A percentile compares a stretch with the other conserved stretches of the same genome.
These are phyloP conservation scores for Gastrolobium bilobum DNA, from an alignment of 306 rosid genomes.

Conservation along the genomic window DNA sequence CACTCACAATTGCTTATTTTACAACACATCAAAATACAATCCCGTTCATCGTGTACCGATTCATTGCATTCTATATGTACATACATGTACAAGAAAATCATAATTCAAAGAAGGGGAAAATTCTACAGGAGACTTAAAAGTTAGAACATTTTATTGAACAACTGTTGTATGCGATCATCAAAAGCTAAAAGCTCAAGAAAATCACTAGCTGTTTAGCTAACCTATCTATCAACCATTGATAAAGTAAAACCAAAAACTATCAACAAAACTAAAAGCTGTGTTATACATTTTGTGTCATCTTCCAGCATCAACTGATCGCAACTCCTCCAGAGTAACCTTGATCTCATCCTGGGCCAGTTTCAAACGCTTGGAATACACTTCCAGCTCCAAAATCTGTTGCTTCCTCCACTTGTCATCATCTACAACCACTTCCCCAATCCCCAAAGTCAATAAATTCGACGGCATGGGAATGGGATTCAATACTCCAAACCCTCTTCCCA, in stretches of 20 bases:
- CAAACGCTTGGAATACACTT: conserved; percentile 66
- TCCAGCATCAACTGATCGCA: conserved; percentile 50
- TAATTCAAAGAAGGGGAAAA: conserved; percentile 10
- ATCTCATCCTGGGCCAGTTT: conserved; percentile 66
- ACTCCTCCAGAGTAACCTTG: conserved; percentile 51
- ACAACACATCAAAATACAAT: conserved; percentile 2
- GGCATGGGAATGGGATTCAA: conserved; percentile 45
- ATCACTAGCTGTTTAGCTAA: conserved; percentile 22
- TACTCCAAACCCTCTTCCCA: conserved; percentile 43
- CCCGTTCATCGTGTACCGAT: background rate
- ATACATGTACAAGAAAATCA: conserved; percentile 23
- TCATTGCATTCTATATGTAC: conserved; percentile 10
- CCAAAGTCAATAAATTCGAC: conserved; percentile 5
- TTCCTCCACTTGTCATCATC: conserved; percentile 70
- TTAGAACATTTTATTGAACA: conserved; percentile 41
- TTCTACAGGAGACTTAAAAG: conserved; percentile 15
- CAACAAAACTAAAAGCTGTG: background rate
- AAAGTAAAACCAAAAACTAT: background rate
- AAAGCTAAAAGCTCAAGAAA: conserved; percentile 7
- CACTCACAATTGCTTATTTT: background rate
- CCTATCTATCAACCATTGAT: conserved; percentile 40
- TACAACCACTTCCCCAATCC: conserved; percentile 39
- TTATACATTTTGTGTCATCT: background rate
- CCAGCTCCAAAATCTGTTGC: conserved; percentile 65
- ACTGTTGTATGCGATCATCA: conserved; percentile 37